Evolutionary conservation across 371 early-diverging fungal species (phyloP), one percentile per base, ranked within the genome.

Genomic region (Mucor velutinosus): DNA sequence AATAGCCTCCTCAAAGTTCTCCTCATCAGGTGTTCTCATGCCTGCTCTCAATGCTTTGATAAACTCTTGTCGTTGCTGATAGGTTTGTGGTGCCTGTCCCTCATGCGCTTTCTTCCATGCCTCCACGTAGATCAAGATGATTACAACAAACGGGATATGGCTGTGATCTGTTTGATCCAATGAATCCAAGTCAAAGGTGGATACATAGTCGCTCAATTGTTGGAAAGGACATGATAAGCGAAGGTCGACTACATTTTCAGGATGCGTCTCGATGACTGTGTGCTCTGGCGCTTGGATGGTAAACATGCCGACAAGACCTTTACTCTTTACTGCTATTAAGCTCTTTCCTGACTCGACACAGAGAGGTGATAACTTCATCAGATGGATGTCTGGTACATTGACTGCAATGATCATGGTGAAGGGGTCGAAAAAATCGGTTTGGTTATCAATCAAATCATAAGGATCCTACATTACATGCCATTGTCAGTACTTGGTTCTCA

Each of bases 1-100:
- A 21, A 88, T 70, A 0, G 97, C 97, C 76, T 97, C 95, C 14
- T 89, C 90, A 75, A 94, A 95, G 72, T 97, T 97, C 67, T 96
- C 97, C 66, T 90, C 86, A 43, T 94, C 95, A 2, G 77, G 64
- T 7, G 80, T 79, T 19, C 87, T 81, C 80, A 86, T 88, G 56
- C 81, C 84, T 2, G 73, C 58, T 7, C 73, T 71, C 7, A 97
- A 80, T 35, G 85, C 65, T 19, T 86, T 78, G 47, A 91, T 89
- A 67, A 95, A 82, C 65, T 87, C 83, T 25, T 87, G 86, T 60
- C 88, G 84, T 60, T 95, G 92, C 3, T 74, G 67, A 58, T 83
- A 87, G 4, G 84, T 86, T 7, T 74, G 69, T 10, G 94, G 94
- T 12, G 85, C 68, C 51, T 80, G 76, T 10, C 83, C 83, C 21